Conservation (phyloP, 2,329 filamentous ascomycete species). For the Neopestalotiopsis rosae region DNA sequence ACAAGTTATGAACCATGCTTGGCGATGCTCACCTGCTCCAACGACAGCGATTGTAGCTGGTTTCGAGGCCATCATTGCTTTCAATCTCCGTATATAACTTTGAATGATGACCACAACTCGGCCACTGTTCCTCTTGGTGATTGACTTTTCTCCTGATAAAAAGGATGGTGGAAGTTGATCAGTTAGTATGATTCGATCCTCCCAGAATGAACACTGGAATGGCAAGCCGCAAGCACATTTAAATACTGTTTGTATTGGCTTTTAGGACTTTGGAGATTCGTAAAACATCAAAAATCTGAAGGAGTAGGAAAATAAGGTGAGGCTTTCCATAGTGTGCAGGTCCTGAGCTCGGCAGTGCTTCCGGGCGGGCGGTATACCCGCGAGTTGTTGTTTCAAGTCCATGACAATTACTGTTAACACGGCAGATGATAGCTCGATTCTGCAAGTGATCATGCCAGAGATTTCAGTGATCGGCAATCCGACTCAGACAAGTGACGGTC, state of each 20-base stretch:
- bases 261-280: neutral
- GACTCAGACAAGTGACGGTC: neutral
- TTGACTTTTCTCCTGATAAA: too few relatives aligned
- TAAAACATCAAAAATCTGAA: neutral
- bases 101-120: neutral
- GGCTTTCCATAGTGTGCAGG: neutral
- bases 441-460: neutral
- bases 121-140: too few relatives aligned
- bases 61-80: neutral
- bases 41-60: constrained; percentile 10
- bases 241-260: neutral
- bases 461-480: neutral
- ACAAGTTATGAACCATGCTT: neutral
- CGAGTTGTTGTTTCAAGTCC: neutral
- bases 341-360: neutral
- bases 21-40: neutral
- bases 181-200: neutral
- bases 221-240: neutral
- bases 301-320: neutral
- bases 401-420: neutral
- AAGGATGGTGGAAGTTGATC: neutral
- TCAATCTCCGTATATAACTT: neutral
- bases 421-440: neutral
- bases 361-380: neutral
- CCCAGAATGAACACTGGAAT: neutral